Evolutionary conservation across 1,284 basidiomycete genomes (phyloP), one percentile per base, ranked within the genome.

Genomic region (Ceratobasidium sp.): DNA sequence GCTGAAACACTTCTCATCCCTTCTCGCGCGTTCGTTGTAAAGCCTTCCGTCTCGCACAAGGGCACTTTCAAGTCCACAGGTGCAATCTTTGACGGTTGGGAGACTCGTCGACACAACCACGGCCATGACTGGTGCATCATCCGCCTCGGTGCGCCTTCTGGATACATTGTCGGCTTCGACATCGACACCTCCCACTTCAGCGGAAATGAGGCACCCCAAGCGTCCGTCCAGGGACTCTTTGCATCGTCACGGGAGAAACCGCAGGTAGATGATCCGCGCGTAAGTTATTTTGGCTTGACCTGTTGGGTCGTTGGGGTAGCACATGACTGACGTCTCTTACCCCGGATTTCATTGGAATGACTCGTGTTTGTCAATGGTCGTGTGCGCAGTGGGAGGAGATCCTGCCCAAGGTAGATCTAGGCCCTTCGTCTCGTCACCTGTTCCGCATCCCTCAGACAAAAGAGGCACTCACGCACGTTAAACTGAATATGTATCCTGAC

Each of bases 61-160:
- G 97, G 98, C 14, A 93, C 95, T 77, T 99, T 97, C 78, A 97
- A 97, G 0, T 94, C 96, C 1, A 97, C 96, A 61, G 97, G 97
- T 30, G 97, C 97, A 0, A 82, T 98, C 44, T 99, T 89, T 81
- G 95, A 93, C 78, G 97, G 96, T 64, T 99, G 97, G 97, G 97
- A 99, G 82, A 89, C 87, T 21, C 85, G 95, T 46, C 84, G 97
- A 76, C 97, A 99, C 82, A 98, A 98, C 81, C 89, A 91, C 0
- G 80, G 86, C 2, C 89, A 91, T 79, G 98, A 99, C 81, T 98
- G 98, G 97, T 94, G 90, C 74, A 95, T 98, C 79, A 89, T 99
- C 79, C 89, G 91, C 78, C 87, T 99, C 2, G 97, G 95, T 0
- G 90, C 93, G 0, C 85, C 79, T 0, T 78, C 89, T 6, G 94